These are phyloP conservation scores for Fomes fomentarius DNA, from an alignment of 1,284 basidiomycete genomes.

Conservation along the genomic window DNA sequence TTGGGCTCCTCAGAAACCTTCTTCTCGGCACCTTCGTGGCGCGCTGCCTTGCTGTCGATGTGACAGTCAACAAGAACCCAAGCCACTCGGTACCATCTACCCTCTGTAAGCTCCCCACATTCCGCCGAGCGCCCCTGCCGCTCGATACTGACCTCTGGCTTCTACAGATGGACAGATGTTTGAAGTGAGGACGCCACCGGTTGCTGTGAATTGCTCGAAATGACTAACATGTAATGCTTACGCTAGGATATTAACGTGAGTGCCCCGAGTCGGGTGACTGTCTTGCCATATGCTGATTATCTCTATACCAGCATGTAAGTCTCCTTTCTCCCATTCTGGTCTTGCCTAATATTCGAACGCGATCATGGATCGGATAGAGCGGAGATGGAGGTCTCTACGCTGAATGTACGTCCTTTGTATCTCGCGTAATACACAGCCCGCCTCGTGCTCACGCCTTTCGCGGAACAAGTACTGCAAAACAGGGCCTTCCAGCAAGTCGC, in stretches of 20 bases:
- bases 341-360: neutral
- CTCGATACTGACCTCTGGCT: neutral
- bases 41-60: slow-evolving; percentile 24
- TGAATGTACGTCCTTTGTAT: slow-evolving; percentile 33
- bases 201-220: neutral
- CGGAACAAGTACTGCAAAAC: slow-evolving; percentile 39
- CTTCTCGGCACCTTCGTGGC: slow-evolving; percentile 13
- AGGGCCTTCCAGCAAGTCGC: slow-evolving; percentile 44
- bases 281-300: neutral
- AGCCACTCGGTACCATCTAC: slow-evolving; percentile 31
- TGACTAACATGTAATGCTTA: neutral
- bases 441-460: neutral
- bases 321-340: too few species aligned
- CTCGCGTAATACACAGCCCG: neutral
- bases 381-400: slow-evolving; percentile 46
- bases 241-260: slow-evolving; percentile 44
- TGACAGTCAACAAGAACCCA: slow-evolving; percentile 26
- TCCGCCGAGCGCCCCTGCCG: neutral
- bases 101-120: slow-evolving; percentile 32
- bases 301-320: slow-evolving; percentile 31
- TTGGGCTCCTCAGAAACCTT: neutral
- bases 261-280: slow-evolving; percentile 5
- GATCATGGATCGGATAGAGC: slow-evolving; percentile 29
- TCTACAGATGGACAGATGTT: slow-evolving; percentile 42
- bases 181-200: slow-evolving; percentile 32